A percentile compares a stretch with the other conserved stretches of the same genome.
phyloP scores from a whole-genome alignment of 192 early-diverging fungal species.

The Linnemannia elongata region DNA sequence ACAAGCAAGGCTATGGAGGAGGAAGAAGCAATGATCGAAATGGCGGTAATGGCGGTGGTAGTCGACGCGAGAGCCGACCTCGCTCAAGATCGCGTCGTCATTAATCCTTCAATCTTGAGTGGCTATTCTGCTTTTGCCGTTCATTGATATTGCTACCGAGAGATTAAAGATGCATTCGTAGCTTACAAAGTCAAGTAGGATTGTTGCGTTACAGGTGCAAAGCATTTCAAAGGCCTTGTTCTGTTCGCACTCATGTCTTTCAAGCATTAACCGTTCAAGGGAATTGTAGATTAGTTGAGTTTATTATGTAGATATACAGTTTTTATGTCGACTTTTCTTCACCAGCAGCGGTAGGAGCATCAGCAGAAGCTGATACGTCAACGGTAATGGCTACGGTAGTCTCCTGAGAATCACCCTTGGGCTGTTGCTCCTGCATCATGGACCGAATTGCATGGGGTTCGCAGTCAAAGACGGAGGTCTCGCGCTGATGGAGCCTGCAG shows the following conservation, averaged over 20 bases:
- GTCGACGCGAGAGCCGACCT: neutral
- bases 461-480: slow-evolving; percentile 21
- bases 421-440: neutral
- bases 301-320: neutral
- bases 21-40: neutral
- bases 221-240: neutral
- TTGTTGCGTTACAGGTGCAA: too few species aligned
- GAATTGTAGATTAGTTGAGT: neutral
- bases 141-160: too few species aligned
- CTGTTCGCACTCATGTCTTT: neutral
- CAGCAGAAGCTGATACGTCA: neutral
- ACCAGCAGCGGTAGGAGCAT: neutral
- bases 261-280: too few species aligned
- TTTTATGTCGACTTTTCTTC: neutral
- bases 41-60: neutral
- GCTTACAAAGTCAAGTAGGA: too few species aligned
- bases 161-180: too few species aligned
- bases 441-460: slow-evolving; percentile 17
- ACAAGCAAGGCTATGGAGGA: neutral
- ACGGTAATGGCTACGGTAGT: neutral
- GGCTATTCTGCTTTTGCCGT: too few species aligned
- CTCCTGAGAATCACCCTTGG: neutral
- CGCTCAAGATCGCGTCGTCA: neutral
- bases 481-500: slow-evolving; percentile 27
- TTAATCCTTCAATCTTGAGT: neutral